phyloP scores from a whole-genome alignment of 129 eudicot genomes.

The Centella asiatica region DNA sequence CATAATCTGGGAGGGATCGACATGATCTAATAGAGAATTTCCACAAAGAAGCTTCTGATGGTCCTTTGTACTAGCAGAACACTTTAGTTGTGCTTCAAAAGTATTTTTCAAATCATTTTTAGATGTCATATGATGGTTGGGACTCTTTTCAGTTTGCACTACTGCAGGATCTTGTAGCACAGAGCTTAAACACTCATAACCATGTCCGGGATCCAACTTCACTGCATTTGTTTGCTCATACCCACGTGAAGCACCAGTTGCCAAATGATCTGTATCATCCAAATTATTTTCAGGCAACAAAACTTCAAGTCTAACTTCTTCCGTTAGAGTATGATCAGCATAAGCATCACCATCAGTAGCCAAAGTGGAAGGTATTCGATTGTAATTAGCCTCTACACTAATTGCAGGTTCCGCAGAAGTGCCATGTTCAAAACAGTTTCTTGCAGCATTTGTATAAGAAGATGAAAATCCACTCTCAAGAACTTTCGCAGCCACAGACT shows the following conservation, averaged over 20 bases:
- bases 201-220: conserved; percentile 16
- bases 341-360: background rate
- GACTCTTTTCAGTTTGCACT: conserved; percentile 11
- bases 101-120: conserved; percentile 20
- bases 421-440: conserved; percentile 3
- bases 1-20: conserved; percentile 20
- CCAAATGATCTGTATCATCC: conserved; percentile 8
- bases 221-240: conserved; percentile 9
- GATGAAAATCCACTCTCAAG: conserved; percentile 1
- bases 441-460: background rate
- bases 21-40: conserved; percentile 24
- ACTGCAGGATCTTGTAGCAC: conserved; percentile 18
- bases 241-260: conserved; percentile 10
- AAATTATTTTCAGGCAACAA: background rate
- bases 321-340: background rate
- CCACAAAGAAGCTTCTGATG: conserved; percentile 29
- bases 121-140: conserved; percentile 23
- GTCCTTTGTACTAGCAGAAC: conserved; percentile 5
- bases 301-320: background rate
- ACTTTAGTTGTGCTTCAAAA: conserved; percentile 17
- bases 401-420: conserved; percentile 18
- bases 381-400: conserved; percentile 17
- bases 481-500: conserved; percentile 10
- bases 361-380: background rate
- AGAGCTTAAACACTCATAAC: conserved; percentile 5